Base-by-base conservation (phyloP, 441 rosid species). In the Syzygium malaccense region DNA sequence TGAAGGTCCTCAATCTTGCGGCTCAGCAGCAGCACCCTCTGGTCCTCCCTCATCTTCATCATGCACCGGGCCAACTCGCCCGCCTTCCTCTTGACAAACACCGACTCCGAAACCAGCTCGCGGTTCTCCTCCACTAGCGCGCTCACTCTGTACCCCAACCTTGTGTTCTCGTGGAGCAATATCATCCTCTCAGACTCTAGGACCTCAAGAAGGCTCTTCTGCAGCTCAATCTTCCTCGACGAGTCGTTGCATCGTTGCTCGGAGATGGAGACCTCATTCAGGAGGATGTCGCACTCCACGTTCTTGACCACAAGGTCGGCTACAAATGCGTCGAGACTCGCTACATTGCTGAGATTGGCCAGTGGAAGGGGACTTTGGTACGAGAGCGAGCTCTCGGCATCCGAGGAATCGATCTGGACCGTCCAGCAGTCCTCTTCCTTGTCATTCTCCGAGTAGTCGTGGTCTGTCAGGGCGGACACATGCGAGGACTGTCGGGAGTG, bases 131-230 rank as follows among this genome's bases (percentile, higher is more conserved):
- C 94, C 91, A 91, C 53, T 32, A 95, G 87, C 12, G 94, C 91
- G 9, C 87, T 88, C 91, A 92, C 90, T 85, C 90, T 89, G 90
- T 90, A 90, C 20, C 93, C 93, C 90, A 95, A 86, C 88, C 91
- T 94, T 49, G 88, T 88, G 41, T 95, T 96, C 92, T 95, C 97
- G 66, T 92, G 92, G 62, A 92, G 55, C 86, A 95, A 86, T 51
- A 93, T 90, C 83, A 90, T 56, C 91, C 96, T 95, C 93, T 96
- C 98, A 5, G 94, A 92, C 92, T 96, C 98, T 75, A 95, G 86
- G 84, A 95, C 90, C 89, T 94, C 93, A 4, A 96, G 92, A 85
- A 95, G 87, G 88, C 92, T 95, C 93, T 92, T 94, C 88, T 95
- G 88, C 85, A 95, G 89, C 88, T 93, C 95, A 14, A 95, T 89